Base-by-base conservation (phyloP, 176 grass and related monocot genomes). In the Cocos nucifera region DNA sequence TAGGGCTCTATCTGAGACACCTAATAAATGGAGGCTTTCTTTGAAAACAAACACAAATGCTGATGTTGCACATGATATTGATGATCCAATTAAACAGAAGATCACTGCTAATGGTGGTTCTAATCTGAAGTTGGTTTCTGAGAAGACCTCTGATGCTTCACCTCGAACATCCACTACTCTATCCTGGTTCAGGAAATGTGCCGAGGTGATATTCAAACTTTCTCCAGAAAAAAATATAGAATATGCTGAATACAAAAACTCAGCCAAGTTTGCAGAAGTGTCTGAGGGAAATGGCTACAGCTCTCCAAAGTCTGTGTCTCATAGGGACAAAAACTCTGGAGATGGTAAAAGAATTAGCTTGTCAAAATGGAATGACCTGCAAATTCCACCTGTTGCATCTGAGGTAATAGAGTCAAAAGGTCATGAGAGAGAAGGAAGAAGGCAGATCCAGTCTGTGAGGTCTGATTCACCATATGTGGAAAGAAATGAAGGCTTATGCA, bases 161-260 rank as follows among this genome's bases (percentile, higher is more conserved):
- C 62, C 62, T 27, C 62, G 75, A 74, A 54, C 58, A 17, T 65
- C 80, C 29, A 76, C 78, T 64, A 82, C 93, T 58, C 58, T 92
- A 64, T 83, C 84, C 0, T 98, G 87, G 87, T 71, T 98, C 61
- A 81, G 73, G 48, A 89, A 75, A 86, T 98, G 79, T 52, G 70
- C 81, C 28, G 65, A 82, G 62, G 92, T 75, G 61, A 76, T 98
- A 74, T 98, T 92, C 56, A 88, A 85, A 39, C 62, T 61, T 17
- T 89, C 93, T 61, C 76, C 78, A 64, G 87, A 81, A 57, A 69
- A 26, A 32, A 49, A 65, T 28, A 16, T 17, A 75, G 63, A 44
- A 20, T 39, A 72, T 57, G 26, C 49, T 57, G 55, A 79, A 15
- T 69, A 39, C 3, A 53, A 67, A 60, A 70, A 26, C 29, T 71